Conservation (phyloP, 1,284 basidiomycete genomes). For the Ceratobasidium sp. region DNA sequence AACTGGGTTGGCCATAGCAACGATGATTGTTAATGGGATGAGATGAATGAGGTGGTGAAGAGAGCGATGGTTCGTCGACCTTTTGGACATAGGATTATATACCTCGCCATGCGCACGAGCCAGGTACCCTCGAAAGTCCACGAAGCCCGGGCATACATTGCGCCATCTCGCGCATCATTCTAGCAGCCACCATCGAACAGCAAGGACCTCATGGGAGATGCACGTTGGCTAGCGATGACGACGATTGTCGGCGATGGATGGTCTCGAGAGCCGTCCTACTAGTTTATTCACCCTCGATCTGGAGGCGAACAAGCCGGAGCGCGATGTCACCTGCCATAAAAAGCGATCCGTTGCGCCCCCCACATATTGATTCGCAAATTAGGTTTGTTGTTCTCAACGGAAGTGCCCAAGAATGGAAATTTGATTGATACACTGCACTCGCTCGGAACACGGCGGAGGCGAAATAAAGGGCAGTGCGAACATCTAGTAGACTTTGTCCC, state of each 20-base stretch:
- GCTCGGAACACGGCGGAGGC: no score
- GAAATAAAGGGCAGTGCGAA: no score
- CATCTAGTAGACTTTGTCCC: no score
- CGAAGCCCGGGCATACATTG: no score
- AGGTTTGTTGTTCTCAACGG: no score
- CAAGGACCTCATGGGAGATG: conserved; percentile 40
- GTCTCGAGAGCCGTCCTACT: neutral
- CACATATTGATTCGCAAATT: neutral
- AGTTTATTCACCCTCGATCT: neutral
- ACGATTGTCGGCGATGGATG: neutral
- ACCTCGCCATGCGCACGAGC: no score
- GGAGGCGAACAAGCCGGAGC: neutral
- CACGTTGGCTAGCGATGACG: no score
- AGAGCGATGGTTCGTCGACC: neutral
- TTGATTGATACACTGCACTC: no score
- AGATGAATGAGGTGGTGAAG: neutral
- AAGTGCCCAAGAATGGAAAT: no score
- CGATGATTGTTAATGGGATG: neutral
- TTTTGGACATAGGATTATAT: neutral
- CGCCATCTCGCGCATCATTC: no score
- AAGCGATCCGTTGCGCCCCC: neutral
- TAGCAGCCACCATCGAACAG: neutral
- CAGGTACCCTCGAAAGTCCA: no score
- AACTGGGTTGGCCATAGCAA: neutral
- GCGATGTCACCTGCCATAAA: neutral